Conservation (phyloP, 257 asterid species). For the Pogostemon cablin region DNA sequence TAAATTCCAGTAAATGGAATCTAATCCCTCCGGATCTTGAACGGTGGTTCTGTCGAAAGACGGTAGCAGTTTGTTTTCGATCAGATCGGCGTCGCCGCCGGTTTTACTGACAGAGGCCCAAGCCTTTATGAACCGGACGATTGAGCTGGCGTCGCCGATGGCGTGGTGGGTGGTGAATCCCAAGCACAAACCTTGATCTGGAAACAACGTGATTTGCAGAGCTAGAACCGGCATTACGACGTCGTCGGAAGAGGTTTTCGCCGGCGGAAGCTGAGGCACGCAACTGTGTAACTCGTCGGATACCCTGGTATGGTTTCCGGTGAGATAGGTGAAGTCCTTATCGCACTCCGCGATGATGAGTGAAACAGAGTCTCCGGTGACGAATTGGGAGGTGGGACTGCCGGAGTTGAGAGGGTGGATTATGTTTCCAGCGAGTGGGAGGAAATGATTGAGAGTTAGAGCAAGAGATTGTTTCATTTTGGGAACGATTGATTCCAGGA, state of each 20-base stretch:
- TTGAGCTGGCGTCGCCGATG: conserved; percentile 51
- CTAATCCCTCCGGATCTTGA: conserved; percentile 44
- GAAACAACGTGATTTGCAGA: conserved; percentile 53
- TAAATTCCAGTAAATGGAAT: conserved; percentile 40
- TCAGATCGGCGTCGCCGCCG: conserved; percentile 27
- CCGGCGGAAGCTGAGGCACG: conserved; percentile 49
- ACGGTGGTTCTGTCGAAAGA: conserved; percentile 40
- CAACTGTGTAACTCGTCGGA: conserved; percentile 48
- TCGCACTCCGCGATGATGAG: conserved; percentile 43
- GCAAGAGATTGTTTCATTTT: conserved; percentile 38
- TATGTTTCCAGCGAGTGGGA: conserved; percentile 53
- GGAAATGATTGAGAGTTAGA: conserved; percentile 41
- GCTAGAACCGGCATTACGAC: conserved; percentile 41
- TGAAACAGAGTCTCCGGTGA: conserved; percentile 44
- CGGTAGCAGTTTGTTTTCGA: conserved; percentile 34
- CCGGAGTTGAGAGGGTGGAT: conserved; percentile 38
- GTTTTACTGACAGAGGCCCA: conserved; percentile 47
- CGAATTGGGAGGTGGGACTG: conserved; percentile 41
- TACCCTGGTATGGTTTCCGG: conserved; percentile 39
- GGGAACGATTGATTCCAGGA: conserved; percentile 35
- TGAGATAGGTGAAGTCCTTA: conserved; percentile 42
- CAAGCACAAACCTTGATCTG: conserved; percentile 45
- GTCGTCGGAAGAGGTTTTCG: conserved; percentile 12
- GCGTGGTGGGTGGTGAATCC: conserved; percentile 54
- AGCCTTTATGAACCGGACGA: conserved; percentile 46